Evolutionary conservation across 1,284 basidiomycete species (phyloP).

Genomic region (Peniophora sp.): DNA sequence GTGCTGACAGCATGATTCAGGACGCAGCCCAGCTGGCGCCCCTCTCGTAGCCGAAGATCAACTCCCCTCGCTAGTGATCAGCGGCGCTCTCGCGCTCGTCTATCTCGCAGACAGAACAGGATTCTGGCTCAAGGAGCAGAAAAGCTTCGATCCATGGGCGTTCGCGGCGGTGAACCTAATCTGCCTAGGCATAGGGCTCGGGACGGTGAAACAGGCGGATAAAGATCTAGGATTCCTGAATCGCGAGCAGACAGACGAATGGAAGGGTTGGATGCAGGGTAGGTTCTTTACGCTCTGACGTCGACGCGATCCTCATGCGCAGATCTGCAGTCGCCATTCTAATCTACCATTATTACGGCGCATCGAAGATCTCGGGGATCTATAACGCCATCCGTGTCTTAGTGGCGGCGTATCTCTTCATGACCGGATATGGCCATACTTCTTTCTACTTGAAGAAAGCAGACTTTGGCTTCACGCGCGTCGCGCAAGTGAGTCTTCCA

Average conservation of each 20-base stretch:
- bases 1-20: slow-evolving; percentile 14
- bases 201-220: slow-evolving; percentile 60
- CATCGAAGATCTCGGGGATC: slow-evolving; percentile 81
- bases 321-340: slow-evolving; percentile 64
- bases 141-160: slow-evolving; percentile 65
- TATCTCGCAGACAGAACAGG: slow-evolving; percentile 77
- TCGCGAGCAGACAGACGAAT: slow-evolving; percentile 88
- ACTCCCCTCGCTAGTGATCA: slow-evolving; percentile 51
- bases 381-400: slow-evolving; percentile 86
- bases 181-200: slow-evolving; percentile 51
- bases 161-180: slow-evolving; percentile 56
- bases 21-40: slow-evolving; percentile 18
- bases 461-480: slow-evolving; percentile 72
- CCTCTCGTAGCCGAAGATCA: slow-evolving; percentile 32
- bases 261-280: slow-evolving; percentile 98
- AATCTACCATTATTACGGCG: slow-evolving; percentile 85
- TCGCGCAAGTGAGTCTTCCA: slow-evolving; percentile 46
- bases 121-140: slow-evolving; percentile 84
- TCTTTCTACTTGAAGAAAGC: slow-evolving; percentile 80
- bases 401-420: slow-evolving; percentile 82
- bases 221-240: slow-evolving; percentile 85
- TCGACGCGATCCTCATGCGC: slow-evolving; percentile 1
- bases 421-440: slow-evolving; percentile 72
- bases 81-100: slow-evolving; percentile 56
- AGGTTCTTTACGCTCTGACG: slow-evolving; percentile 19